Conservation (phyloP, 1,284 basidiomycete genomes). For the Cystobasidium sp. region DNA sequence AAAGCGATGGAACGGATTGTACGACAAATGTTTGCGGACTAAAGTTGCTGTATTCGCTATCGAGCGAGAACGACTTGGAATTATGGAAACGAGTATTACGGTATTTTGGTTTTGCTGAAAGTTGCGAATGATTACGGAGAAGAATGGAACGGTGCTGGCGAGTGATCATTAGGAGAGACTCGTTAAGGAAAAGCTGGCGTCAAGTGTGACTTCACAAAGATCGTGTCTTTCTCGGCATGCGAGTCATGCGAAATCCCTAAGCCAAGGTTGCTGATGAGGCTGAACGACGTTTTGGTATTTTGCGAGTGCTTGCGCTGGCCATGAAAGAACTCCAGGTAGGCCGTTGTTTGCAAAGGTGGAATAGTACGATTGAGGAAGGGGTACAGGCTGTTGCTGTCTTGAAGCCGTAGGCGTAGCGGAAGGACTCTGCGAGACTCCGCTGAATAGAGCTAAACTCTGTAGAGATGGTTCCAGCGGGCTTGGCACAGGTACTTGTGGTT, state of each 20-base stretch:
- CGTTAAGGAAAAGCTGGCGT: no score
- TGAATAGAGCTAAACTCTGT: slow-evolving; percentile 7
- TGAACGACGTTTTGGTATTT: slow-evolving; percentile 20
- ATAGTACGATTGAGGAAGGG: slow-evolving; percentile 16
- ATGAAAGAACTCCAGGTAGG: slow-evolving; percentile 28
- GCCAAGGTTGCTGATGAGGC: not conserved
- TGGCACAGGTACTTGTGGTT: not conserved
- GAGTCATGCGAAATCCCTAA: not conserved
- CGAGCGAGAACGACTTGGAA: no score
- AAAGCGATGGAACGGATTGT: no score
- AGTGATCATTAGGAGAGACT: no score
- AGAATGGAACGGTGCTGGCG: no score
- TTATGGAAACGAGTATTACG: no score
- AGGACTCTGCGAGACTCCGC: not conserved
- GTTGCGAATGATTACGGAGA: no score
- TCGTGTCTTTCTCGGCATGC: no score
- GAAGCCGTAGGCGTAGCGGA: not conserved
- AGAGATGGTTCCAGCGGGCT: slow-evolving; percentile 12
- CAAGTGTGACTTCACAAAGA: no score
- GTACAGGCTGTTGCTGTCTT: not conserved
- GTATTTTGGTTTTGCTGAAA: no score
- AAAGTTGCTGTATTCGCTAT: no score
- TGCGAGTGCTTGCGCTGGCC: slow-evolving; percentile 16
- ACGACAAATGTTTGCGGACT: no score
- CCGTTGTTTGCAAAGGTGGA: slow-evolving; percentile 43